Conservation (phyloP, 202 grass and related monocot species). For the Zizania palustris region DNA sequence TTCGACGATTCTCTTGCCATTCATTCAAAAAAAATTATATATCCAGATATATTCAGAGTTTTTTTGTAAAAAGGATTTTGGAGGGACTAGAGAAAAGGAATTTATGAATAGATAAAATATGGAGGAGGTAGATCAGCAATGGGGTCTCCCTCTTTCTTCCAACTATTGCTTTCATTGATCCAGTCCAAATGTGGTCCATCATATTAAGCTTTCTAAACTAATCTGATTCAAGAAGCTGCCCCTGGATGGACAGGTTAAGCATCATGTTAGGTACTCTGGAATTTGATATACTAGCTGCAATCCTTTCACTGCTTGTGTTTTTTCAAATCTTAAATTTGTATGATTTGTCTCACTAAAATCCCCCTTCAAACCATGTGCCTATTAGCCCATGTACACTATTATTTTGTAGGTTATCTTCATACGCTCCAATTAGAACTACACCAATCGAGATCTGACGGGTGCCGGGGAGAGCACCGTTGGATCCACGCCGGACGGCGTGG, state of each 20-base stretch:
- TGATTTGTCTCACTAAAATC: background rate
- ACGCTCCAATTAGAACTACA: no score
- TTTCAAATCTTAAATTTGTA: background rate
- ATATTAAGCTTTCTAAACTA: background rate
- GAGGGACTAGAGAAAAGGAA: background rate
- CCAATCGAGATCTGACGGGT: no score
- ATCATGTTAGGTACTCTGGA: background rate
- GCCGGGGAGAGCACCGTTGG: no score
- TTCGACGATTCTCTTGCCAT: no score
- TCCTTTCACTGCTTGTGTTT: background rate
- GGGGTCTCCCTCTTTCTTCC: background rate
- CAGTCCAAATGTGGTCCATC: constrained; percentile 19
- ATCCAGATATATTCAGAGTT: background rate
- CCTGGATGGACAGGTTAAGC: background rate
- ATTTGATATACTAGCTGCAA: background rate
- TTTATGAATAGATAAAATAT: background rate
- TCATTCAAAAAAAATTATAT: no score
- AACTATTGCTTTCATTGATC: constrained; percentile 4
- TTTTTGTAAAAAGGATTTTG: background rate
- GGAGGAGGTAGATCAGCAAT: background rate
- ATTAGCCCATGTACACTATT: background rate
- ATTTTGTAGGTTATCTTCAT: no score
- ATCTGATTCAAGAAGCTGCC: background rate
- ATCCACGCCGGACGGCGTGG: no score
- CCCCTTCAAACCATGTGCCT: background rate